These are phyloP conservation scores for Houttuynia cordata DNA, from an alignment of 164 flowering plant species.

Conservation along the genomic window DNA sequence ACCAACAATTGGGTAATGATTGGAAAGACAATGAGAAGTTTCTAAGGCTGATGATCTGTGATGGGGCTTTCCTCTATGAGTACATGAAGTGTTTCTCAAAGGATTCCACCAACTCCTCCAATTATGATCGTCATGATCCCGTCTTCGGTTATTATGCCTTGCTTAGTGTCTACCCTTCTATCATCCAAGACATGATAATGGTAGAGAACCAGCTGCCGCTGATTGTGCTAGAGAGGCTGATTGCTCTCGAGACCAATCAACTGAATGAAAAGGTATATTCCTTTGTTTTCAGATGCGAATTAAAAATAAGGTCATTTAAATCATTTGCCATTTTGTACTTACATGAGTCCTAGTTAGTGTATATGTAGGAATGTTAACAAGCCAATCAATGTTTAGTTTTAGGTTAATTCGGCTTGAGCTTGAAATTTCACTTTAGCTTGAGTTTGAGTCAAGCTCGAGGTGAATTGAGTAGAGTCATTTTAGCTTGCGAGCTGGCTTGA, in stretches of 20 bases:
- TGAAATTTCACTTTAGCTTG: no score
- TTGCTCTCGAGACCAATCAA: constrained; percentile 10
- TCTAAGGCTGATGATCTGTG: constrained; percentile 57
- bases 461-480: no score
- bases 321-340: no score
- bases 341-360: no score
- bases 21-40: constrained; percentile 33
- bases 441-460: no score
- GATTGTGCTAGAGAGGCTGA: constrained; percentile 21
- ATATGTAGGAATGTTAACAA: no score
- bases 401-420: no score
- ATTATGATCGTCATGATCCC: constrained; percentile 45
- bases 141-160: constrained; percentile 44
- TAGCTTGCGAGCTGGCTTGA: no score
- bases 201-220: constrained; percentile 64
- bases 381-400: no score
- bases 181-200: constrained; percentile 55
- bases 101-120: constrained; percentile 14
- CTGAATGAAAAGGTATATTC: background rate
- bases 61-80: constrained; percentile 56
- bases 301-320: no score
- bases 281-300: no score
- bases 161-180: constrained; percentile 27
- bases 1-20: background rate
- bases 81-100: constrained; percentile 31